Evolutionary conservation across 2,329 filamentous ascomycete genomes (phyloP).

Genomic region (Helicocarpus griseus): DNA sequence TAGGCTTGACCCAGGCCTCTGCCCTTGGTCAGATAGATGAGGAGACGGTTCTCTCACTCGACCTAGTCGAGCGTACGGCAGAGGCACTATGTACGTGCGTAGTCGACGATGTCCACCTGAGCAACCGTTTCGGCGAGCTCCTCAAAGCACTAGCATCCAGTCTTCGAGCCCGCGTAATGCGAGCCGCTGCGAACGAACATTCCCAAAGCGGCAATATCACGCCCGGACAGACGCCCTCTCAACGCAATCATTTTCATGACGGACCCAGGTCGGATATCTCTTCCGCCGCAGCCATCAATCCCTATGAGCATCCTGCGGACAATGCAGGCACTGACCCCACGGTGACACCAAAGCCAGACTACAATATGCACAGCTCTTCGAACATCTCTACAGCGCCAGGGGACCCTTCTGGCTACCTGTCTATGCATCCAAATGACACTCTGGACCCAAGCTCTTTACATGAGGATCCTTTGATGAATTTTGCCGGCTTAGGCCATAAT

Average conservation of each 20-base stretch:
- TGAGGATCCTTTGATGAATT: conserved; percentile 14
- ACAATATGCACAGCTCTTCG: not conserved
- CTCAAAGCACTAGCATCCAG: conserved; percentile 12
- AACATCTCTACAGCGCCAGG: not conserved
- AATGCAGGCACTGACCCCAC: not conserved
- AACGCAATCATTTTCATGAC: conserved; percentile 6
- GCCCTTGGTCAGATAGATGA: conserved; percentile 47
- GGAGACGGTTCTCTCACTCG: conserved; percentile 42
- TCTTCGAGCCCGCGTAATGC: conserved; percentile 11
- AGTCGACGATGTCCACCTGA: conserved; percentile 50
- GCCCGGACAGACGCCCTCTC: conserved; percentile 7
- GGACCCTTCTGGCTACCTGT: not conserved
- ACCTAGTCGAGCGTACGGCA: conserved; percentile 42
- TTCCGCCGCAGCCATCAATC: not conserved
- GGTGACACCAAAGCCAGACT: not conserved
- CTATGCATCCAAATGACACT: conserved; percentile 4
- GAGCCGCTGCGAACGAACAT: conserved; percentile 5
- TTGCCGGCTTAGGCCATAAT: conserved; percentile 15
- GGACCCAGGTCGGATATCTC: not conserved
- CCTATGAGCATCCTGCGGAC: not conserved
- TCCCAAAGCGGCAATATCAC: conserved; percentile 10
- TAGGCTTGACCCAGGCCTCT: conserved; percentile 32
- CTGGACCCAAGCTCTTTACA: conserved; percentile 9
- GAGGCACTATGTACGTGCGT: conserved; percentile 44
- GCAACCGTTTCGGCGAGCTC: conserved; percentile 51